Evolutionary conservation across 805 yeast species (phyloP).

Genomic region (Kluyveromyces wickerhamii): DNA sequence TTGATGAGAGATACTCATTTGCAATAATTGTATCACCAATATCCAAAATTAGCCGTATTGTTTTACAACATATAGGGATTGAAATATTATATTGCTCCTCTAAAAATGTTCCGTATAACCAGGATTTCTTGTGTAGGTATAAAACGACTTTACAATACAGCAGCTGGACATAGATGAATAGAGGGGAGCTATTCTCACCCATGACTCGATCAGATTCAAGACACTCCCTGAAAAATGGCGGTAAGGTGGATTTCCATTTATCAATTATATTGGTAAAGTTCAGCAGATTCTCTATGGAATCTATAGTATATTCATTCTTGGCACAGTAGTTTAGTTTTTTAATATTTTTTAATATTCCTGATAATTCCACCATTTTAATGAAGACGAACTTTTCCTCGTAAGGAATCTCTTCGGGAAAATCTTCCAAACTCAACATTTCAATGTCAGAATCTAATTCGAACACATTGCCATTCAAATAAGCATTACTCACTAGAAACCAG

Average conservation of each 20-base stretch:
- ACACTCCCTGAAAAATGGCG: not conserved
- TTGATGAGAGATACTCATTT: not conserved
- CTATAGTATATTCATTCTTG: not conserved
- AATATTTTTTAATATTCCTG: not conserved
- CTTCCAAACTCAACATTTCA: not conserved
- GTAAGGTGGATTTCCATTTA: not conserved
- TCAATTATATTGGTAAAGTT: not conserved
- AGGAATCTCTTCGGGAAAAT: not conserved
- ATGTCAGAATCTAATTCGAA: not conserved
- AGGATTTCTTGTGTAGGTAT: not conserved
- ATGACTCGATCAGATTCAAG: not conserved
- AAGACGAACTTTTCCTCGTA: not conserved
- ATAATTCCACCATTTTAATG: not conserved
- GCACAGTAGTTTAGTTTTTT: not conserved
- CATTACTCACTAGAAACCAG: not conserved
- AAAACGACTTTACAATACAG: not conserved
- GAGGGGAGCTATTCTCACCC: not conserved
- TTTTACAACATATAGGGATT: not conserved
- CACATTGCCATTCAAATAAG: not conserved
- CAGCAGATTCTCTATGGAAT: not conserved
- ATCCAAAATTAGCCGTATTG: not conserved
- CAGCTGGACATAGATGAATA: not conserved
- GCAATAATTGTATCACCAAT: not conserved
- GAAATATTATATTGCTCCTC: not conserved
- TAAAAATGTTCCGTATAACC: not conserved